A percentile compares a stretch with the other conserved stretches of the same genome.
Evolutionary conservation across 331 rosid species (phyloP).

Genomic region (Spiraea crenata): DNA sequence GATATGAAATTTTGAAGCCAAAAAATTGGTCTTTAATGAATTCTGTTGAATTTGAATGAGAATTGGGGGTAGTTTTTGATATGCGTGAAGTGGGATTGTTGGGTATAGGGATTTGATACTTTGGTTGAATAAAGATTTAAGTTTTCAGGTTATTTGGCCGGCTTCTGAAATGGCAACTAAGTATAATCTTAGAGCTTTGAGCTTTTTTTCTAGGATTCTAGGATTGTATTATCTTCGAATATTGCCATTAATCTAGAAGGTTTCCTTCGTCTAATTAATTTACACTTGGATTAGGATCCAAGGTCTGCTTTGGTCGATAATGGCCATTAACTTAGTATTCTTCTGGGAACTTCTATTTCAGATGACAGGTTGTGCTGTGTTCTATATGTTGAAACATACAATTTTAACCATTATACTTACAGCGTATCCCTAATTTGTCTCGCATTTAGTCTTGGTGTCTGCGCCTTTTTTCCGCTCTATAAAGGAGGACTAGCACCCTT

Average conservation of each 20-base stretch:
- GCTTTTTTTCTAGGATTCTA: neutral
- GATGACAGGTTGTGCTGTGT: no score
- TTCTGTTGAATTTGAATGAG: neutral
- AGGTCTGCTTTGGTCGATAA: neutral
- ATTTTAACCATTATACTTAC: no score
- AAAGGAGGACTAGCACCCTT: neutral
- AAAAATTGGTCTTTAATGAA: neutral
- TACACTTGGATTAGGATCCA: neutral
- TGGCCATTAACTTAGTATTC: neutral
- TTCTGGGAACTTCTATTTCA: no score
- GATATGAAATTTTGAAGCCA: neutral
- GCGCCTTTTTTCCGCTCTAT: neutral
- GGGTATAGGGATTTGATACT: no score
- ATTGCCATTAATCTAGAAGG: no score
- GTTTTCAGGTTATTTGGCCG: neutral
- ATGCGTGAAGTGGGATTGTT: neutral
- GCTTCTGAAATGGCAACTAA: neutral
- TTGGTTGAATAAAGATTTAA: neutral
- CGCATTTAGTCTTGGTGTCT: neutral
- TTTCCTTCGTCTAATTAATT: no score
- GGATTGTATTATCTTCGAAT: neutral
- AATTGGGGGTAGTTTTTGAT: neutral
- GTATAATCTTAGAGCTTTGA: conserved; percentile 11
- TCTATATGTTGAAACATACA: no score
- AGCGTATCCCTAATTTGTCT: neutral